Base-by-base conservation (phyloP, 129 eudicot genomes). In the Deinandra increscens region DNA sequence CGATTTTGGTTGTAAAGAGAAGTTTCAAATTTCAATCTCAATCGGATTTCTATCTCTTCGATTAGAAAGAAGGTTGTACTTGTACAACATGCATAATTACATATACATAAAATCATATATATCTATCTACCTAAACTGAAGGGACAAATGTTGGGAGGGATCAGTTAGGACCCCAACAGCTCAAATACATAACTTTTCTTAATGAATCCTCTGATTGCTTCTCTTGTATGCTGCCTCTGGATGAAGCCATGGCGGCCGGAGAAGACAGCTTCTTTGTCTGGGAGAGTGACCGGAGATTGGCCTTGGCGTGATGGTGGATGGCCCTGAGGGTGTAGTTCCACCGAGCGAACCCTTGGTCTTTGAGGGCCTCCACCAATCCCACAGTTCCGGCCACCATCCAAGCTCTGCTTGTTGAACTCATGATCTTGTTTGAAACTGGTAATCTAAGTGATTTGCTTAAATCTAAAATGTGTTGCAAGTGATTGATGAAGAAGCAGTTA, bases 281-380 rank as follows among this genome's bases (percentile, higher is more conserved):
- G 11, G 87, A 64, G 12, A 61, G 42, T 37, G 87, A 73, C 33
- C 81, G 78, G 71, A 82, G 73, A 29, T 81, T 81, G 55, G 66
- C 67, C 64, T 79, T 87, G 58, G 75, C 74, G 58, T 82, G 81
- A 7, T 82, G 87, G 34, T 84, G 90, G 3, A 84, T 6, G 22
- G 79, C 36, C 42, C 84, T 75, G 12, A 84, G 55, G 68, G 90
- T 72, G 70, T 82, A 69, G 59, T 87, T 87, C 95, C 95, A 87
- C 39, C 88, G 80, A 43, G 86, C 79, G 39, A 84, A 80, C 0
- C 87, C 91, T 46, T 86, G 91, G 65, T 86, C 91, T 58, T 83
- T 86, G 3, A 86, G 56, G 9, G 88, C 95, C 48, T 82, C 85
- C 31, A 79, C 86, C 37, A 79, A 42, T 23, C 90, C 90, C 1